Percentiles rank a stretch among this genome's conserved stretches.
Evolutionary conservation across 2,329 filamentous ascomycete species (phyloP).

Genomic region (Drechslerella dactyloides): DNA sequence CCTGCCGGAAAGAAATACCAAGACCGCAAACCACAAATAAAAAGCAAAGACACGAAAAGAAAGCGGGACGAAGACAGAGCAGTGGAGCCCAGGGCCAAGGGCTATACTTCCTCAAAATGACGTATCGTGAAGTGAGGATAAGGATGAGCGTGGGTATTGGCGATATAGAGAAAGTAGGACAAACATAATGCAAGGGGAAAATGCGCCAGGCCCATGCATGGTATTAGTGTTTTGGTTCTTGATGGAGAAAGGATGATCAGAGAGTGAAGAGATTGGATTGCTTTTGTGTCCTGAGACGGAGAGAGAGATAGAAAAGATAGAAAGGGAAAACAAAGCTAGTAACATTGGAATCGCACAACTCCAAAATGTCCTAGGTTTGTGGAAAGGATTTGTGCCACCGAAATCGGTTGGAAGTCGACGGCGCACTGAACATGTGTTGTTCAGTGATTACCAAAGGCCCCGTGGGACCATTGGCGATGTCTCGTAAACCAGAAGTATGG

Average conservation of each 20-base stretch:
- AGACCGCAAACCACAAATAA: neutral
- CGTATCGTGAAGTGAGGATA: slow-evolving; percentile 28
- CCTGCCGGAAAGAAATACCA: slow-evolving; percentile 12
- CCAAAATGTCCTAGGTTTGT: neutral
- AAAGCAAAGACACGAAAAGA: slow-evolving; percentile 9
- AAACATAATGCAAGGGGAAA: slow-evolving; percentile 31
- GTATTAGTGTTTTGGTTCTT: slow-evolving; percentile 7
- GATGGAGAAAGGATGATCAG: slow-evolving; percentile 15
- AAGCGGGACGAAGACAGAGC: slow-evolving; percentile 13
- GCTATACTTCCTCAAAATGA: slow-evolving; percentile 27
- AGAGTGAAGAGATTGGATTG: neutral
- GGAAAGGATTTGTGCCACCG: neutral
- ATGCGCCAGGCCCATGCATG: slow-evolving; percentile 39
- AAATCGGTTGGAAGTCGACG: neutral
- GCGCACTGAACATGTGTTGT: slow-evolving; percentile 7
- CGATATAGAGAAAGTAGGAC: slow-evolving; percentile 11
- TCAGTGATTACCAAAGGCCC: slow-evolving; percentile 5
- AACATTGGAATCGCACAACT: neutral
- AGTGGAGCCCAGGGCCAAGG: slow-evolving; percentile 10
- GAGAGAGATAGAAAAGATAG: neutral
- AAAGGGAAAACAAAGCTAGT: neutral
- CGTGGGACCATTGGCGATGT: slow-evolving; percentile 16
- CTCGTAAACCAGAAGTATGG: slow-evolving; percentile 47
- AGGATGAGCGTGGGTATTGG: slow-evolving; percentile 32
- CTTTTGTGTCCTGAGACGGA: neutral